phyloP scores from a whole-genome alignment of 208 protist species.

The Leptomonas pyrrhocoris region DNA sequence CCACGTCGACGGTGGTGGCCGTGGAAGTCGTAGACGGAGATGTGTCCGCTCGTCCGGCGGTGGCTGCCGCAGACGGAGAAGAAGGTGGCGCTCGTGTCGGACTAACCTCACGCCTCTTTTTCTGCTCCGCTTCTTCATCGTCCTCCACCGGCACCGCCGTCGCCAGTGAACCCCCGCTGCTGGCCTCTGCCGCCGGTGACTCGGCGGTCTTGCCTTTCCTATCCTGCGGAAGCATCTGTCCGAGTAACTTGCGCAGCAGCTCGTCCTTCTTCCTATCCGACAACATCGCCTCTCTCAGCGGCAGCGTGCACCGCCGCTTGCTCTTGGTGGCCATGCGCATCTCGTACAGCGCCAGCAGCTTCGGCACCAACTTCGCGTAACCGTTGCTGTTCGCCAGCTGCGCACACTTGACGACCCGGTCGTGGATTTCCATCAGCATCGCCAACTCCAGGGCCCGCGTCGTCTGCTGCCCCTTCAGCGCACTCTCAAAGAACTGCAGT shows the following conservation, averaged over 20 bases:
- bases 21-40: constrained; percentile 14
- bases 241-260: constrained; percentile 66
- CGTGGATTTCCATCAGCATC: constrained; percentile 78
- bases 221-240: constrained; percentile 32
- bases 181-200: not conserved
- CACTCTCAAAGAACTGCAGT: constrained; percentile 72
- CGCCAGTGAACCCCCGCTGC: not conserved
- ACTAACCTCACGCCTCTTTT: not conserved
- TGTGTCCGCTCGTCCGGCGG: too few relatives aligned
- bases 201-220: constrained; percentile 1
- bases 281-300: constrained; percentile 60
- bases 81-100: not conserved
- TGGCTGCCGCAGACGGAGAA: too few relatives aligned
- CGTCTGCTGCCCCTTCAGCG: constrained; percentile 70
- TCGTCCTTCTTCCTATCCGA: constrained; percentile 71
- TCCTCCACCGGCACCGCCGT: not conserved
- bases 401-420: constrained; percentile 76
- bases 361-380: constrained; percentile 67
- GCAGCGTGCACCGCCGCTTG: constrained; percentile 68
- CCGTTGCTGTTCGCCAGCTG: constrained; percentile 63
- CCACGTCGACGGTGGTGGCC: constrained; percentile 8
- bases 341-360: constrained; percentile 75
- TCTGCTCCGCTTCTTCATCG: not conserved
- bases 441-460: constrained; percentile 82
- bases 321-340: constrained; percentile 63